phyloP scores from a whole-genome alignment of 2,329 filamentous ascomycete species.

The Saccharata proteae region DNA sequence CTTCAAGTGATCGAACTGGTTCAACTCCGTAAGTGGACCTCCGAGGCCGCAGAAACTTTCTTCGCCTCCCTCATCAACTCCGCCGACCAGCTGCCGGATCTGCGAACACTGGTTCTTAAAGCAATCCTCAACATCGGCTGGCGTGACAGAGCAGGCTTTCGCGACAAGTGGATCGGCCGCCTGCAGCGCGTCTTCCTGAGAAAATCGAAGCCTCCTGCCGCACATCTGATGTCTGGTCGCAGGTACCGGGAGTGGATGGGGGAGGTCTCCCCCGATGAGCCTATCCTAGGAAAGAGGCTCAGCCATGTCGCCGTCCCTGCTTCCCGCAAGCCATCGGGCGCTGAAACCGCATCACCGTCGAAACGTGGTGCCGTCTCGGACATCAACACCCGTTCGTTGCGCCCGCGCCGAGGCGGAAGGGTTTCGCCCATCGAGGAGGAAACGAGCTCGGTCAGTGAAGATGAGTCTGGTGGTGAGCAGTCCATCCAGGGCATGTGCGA shows the following conservation, averaged over 20 bases:
- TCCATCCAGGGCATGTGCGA: constrained; percentile 58
- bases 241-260: constrained; percentile 32
- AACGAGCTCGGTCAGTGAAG: constrained; percentile 1
- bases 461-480: constrained; percentile 10
- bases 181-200: constrained; percentile 56
- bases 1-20: constrained; percentile 63
- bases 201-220: constrained; percentile 30
- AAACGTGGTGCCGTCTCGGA: no score
- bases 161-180: constrained; percentile 63
- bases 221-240: constrained; percentile 29
- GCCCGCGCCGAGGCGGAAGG: no score
- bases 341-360: no score
- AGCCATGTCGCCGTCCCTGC: constrained; percentile 2
- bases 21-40: constrained; percentile 64
- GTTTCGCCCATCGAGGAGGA: background rate
- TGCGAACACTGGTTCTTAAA: constrained; percentile 61
- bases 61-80: constrained; percentile 66
- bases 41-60: constrained; percentile 60
- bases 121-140: constrained; percentile 63
- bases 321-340: constrained; percentile 1
- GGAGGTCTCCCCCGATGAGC: no score
- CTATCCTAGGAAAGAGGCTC: constrained; percentile 1
- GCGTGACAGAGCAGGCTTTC: constrained; percentile 69
- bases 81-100: constrained; percentile 50
- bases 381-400: no score